Base-by-base conservation (phyloP, 192 early-diverging fungal species). In the Borealophlyctis nickersoniae region DNA sequence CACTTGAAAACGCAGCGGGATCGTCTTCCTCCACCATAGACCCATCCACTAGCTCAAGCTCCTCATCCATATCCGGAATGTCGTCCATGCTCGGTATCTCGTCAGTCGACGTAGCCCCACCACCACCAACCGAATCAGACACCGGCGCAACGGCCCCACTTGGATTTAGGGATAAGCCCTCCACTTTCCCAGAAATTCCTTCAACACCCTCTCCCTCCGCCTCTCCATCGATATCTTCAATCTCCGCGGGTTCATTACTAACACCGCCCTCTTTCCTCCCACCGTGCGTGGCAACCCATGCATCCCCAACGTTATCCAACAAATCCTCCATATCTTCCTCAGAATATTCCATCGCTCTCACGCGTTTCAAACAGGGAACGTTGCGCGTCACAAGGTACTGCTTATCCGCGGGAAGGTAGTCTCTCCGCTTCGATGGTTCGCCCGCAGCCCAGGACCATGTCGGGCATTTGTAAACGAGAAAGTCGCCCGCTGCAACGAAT, bases 381-480 rank as follows among this genome's bases (percentile, higher is more conserved):
- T 95, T 96, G 64, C 91, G 81, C 31, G 95, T 99, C 32, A 96
- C 89, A 69, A 99, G 78, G 69, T 93, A 98, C 71, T 95, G 93
- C 79, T 94, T 93, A 73, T 95, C 90, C 23, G 78, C 75, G 4
- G 76, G 76, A 16, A 81, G 67, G 63, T 70, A 79, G 65, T 77
- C 79, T 26, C 73, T 61, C 5, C 84, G 86, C 79, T 98, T 98
- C 64, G 80, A 80, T 14, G 81, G 74, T 28, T 81, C 75, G 22
- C 88, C 89, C 28, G 67, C 75, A 53, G 79, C 76, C 90, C 97
- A 99, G 58, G 80, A 80, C 97, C 97, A 99, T 13, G 97, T 99
- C 13, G 95, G 95, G 70, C 97, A 99, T 72, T 99, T 98, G 80
- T 87, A 95, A 16, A 96, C 93, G 51, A 99, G 87, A 68, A 93